Percentiles rank a stretch among this genome's conserved stretches.
Conservation (phyloP, 148 eudicot genomes). For the Simmondsia chinensis region DNA sequence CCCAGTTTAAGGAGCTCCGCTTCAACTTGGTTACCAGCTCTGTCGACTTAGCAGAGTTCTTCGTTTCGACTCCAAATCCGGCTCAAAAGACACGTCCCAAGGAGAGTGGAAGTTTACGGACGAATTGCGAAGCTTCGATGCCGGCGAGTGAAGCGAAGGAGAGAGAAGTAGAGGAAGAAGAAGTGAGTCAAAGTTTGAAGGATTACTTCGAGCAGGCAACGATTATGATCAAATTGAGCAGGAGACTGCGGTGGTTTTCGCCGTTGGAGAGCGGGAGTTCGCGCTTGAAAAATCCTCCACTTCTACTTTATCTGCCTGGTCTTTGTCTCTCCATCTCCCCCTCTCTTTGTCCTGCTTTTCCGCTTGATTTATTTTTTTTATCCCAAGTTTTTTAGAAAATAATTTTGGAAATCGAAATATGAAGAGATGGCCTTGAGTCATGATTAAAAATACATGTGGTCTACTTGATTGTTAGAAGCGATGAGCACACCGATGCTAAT, state of each 20-base stretch:
- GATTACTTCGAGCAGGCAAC: slow-evolving; percentile 33
- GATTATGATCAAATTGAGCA: slow-evolving; percentile 14
- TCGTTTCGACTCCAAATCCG: not conserved
- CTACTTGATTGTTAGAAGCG: too few species aligned
- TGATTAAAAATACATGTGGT: too few species aligned
- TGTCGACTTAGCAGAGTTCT: not conserved
- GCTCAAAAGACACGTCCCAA: too few species aligned
- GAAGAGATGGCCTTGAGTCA: too few species aligned
- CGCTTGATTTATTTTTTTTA: not conserved
- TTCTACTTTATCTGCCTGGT: slow-evolving; percentile 53
- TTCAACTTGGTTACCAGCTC: not conserved
- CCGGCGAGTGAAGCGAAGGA: too few species aligned
- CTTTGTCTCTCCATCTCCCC: not conserved
- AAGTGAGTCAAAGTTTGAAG: slow-evolving; percentile 8
- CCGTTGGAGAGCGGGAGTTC: slow-evolving; percentile 39
- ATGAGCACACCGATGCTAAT: too few species aligned
- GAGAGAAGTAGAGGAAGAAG: not conserved
- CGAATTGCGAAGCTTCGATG: too few species aligned
- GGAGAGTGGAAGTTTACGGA: too few species aligned
- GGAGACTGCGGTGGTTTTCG: slow-evolving; percentile 60
- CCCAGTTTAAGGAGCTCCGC: not conserved
- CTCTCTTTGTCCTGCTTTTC: too few species aligned
- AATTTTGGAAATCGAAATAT: too few species aligned
- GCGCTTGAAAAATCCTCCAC: slow-evolving; percentile 21
- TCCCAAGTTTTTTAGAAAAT: not conserved